Evolutionary conservation across 2,329 filamentous ascomycete genomes (phyloP).

Genomic region (Hypoxylon sp.): DNA sequence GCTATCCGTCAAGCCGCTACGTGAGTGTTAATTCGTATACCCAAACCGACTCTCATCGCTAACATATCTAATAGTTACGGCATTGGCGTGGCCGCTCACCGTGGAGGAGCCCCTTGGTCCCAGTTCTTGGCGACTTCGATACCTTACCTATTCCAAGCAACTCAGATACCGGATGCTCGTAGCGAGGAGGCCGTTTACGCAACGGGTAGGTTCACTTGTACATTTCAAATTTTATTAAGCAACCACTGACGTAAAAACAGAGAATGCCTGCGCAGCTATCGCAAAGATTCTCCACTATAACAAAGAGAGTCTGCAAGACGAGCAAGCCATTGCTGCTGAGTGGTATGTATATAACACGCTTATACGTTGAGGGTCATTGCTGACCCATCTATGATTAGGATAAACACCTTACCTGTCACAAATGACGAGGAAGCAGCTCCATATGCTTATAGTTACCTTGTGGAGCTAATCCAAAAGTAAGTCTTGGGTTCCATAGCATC

Average conservation of each 20-base stretch:
- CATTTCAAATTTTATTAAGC: neutral
- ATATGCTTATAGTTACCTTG: slow-evolving; percentile 92
- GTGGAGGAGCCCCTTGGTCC: slow-evolving; percentile 86
- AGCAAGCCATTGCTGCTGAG: slow-evolving; percentile 77
- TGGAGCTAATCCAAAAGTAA: slow-evolving; percentile 93
- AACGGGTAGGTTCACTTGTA: slow-evolving; percentile 57
- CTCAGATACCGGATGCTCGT: slow-evolving; percentile 80
- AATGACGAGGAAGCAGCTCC: slow-evolving; percentile 98
- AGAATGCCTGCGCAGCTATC: slow-evolving; percentile 95
- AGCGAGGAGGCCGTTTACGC: slow-evolving; percentile 95
- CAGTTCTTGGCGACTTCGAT: slow-evolving; percentile 84
- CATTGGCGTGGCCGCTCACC: slow-evolving; percentile 93
- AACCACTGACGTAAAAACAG: slow-evolving; percentile 48
- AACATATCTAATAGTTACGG: slow-evolving; percentile 63
- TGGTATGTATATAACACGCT: slow-evolving; percentile 57
- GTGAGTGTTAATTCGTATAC: slow-evolving; percentile 50
- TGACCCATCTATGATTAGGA: slow-evolving; percentile 50
- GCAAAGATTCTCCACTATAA: slow-evolving; percentile 97
- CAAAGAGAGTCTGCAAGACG: slow-evolving; percentile 75
- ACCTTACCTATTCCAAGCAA: slow-evolving; percentile 84
- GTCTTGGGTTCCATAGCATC: slow-evolving; percentile 50
- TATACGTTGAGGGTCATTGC: neutral
- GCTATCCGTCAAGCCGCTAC: slow-evolving; percentile 95
- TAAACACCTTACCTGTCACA: slow-evolving; percentile 87
- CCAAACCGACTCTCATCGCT: slow-evolving; percentile 8